Percentiles rank a stretch among this genome's conserved stretches.
phyloP scores from a whole-genome alignment of 1,284 basidiomycete genomes.

The Xerocomus nothofagi region DNA sequence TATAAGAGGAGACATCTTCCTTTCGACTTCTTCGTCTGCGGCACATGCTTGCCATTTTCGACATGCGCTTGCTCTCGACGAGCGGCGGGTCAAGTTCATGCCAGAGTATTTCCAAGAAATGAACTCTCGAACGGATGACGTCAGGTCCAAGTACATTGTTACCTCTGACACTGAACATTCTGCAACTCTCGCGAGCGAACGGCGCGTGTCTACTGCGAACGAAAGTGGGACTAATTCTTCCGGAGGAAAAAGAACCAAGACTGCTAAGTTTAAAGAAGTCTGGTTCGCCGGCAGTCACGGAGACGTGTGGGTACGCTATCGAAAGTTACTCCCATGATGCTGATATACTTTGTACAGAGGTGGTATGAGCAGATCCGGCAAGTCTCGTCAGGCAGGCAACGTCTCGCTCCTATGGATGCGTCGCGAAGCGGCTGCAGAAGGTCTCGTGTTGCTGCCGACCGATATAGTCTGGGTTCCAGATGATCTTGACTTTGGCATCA shows the following conservation, averaged over 20 bases:
- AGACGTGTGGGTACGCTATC: conserved; percentile 29
- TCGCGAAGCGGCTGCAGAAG: conserved; percentile 21
- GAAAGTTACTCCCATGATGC: background rate
- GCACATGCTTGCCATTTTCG: conserved; percentile 39
- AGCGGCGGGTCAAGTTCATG: conserved; percentile 42
- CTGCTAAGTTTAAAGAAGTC: conserved; percentile 30
- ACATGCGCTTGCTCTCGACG: conserved; percentile 44
- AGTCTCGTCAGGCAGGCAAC: conserved; percentile 23
- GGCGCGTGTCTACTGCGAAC: background rate
- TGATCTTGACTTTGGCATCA: conserved; percentile 23
- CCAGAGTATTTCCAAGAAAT: conserved; percentile 39
- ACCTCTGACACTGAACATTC: background rate
- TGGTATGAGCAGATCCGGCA: conserved; percentile 20
- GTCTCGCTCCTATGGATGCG: conserved; percentile 33
- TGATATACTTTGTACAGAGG: conserved; percentile 17
- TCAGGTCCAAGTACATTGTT: conserved; percentile 10
- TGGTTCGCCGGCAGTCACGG: conserved; percentile 38
- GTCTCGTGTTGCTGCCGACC: conserved; percentile 24
- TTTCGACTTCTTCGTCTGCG: conserved; percentile 23
- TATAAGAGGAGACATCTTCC: conserved; percentile 24
- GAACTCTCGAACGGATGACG: conserved; percentile 17
- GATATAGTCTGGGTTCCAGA: conserved; percentile 30
- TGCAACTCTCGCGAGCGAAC: background rate
- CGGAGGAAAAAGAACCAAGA: background rate
- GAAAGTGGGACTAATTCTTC: background rate